These are phyloP conservation scores for Diplotaxis tenuifolia DNA, from an alignment of 345 rosid species.

Conservation along the genomic window DNA sequence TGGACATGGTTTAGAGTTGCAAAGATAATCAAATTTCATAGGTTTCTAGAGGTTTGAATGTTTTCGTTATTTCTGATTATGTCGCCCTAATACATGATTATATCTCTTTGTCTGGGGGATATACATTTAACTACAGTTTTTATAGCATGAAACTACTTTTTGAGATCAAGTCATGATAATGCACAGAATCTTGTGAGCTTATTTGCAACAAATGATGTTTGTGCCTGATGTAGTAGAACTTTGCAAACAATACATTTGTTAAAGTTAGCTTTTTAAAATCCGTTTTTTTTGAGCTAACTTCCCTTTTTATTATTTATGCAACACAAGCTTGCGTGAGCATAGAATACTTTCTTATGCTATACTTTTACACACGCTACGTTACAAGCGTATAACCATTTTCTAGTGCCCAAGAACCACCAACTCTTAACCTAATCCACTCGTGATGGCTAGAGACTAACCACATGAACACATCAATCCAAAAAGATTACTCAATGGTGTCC, in stretches of 20 bases:
- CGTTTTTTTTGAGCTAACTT: too few relatives aligned
- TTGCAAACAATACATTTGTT: neutral
- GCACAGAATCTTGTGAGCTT: neutral
- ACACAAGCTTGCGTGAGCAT: conserved; percentile 20
- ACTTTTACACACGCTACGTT: conserved; percentile 23
- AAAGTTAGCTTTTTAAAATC: neutral
- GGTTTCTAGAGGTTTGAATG: neutral
- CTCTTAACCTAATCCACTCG: neutral
- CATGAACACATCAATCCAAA: conserved; percentile 9
- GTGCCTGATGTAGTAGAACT: neutral
- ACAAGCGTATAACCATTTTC: conserved; percentile 9
- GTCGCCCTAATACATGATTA: neutral
- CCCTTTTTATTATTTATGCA: conserved; percentile 32
- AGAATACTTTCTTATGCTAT: conserved; percentile 5
- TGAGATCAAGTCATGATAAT: neutral
- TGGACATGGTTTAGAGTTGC: neutral
- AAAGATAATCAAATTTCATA: neutral
- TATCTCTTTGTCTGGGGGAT: neutral
- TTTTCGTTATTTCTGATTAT: neutral
- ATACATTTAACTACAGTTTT: neutral
- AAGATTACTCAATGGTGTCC: conserved; percentile 12
- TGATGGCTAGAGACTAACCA: neutral
- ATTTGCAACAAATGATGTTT: neutral
- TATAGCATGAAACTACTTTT: neutral
- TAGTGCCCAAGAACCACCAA: neutral